Evolutionary conservation across 768 basidiomycete genomes (phyloP), one percentile per base, ranked within the genome.

Genomic region (Royoungia palumana): DNA sequence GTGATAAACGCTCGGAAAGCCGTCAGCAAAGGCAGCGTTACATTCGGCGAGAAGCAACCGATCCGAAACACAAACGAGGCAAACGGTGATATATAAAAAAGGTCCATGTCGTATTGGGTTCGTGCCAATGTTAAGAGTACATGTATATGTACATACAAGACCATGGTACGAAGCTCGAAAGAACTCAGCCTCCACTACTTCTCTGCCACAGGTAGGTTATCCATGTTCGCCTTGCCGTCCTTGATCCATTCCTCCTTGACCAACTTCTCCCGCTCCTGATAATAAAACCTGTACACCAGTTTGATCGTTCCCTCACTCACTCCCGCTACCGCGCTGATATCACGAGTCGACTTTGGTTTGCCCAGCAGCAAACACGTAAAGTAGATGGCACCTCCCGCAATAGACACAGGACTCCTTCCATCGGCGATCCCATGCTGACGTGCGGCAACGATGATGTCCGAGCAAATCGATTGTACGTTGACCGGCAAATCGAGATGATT

Each of bases 271-370:
- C 72, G 84, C 41, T 84, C 85, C 9, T 70, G 65, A 60, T 83
- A 88, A 64, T 92, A 89, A 59, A 89, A 64, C 55, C 84, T 76
- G 67, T 94, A 94, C 48, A 91, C 89, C 69, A 93, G 70, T 71
- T 90, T 90, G 65, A 97, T 94, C 42, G 96, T 98, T 43, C 90
- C 86, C 66, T 98, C 95, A 64, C 92, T 94, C 17, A 97, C 93
- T 10, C 94, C 93, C 4, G 92, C 94, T 11, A 97, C 91, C 14
- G 76, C 73, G 54, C 88, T 88, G 62, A 99, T 94, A 61, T 97
- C 92, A 69, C 83, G 83, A 41, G 87, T 78, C 20, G 82, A 77
- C 69, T 89, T 91, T 22, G 72, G 60, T 60, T 82, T 81, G 45
- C 86, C 90, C 60, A 94, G 75, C 36, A 97, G 64, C 56, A 85